Evolutionary conservation across 1,139 yeast species (phyloP).

Genomic region (Sugiyamaella castrensis): DNA sequence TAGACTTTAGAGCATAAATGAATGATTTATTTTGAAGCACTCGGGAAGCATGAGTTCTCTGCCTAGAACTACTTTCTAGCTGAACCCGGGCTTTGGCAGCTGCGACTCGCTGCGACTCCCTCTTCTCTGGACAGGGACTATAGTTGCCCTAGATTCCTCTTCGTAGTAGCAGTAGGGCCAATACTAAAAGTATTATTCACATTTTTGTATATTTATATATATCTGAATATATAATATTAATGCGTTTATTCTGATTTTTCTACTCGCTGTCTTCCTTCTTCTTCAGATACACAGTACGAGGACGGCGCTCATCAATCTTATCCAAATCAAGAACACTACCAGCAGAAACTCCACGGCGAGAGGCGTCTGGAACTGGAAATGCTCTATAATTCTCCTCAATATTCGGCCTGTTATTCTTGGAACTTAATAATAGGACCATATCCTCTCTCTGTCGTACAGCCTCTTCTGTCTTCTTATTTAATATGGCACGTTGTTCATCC

Average conservation of each 20-base stretch:
- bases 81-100: too few relatives aligned
- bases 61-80: too few relatives aligned
- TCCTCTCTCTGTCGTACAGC: constrained; percentile 22
- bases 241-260: not conserved
- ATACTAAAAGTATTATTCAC: too few relatives aligned
- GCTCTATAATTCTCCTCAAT: constrained; percentile 22
- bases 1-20: too few relatives aligned
- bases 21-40: too few relatives aligned
- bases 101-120: too few relatives aligned
- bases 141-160: too few relatives aligned
- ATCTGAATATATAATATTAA: too few relatives aligned
- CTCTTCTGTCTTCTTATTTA: constrained; percentile 12
- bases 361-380: constrained; percentile 29
- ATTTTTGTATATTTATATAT: too few relatives aligned
- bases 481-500: constrained; percentile 16
- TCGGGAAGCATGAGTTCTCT: too few relatives aligned
- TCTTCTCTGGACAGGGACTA: too few relatives aligned
- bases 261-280: constrained; percentile 10
- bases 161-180: too few relatives aligned
- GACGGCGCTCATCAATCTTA: constrained; percentile 27
- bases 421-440: constrained; percentile 20
- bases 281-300: constrained; percentile 24
- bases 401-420: constrained; percentile 24
- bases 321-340: constrained; percentile 28
- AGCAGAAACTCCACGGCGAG: constrained; percentile 27